Percentiles rank a stretch among this genome's conserved stretches.
Evolutionary conservation across 2,329 filamentous ascomycete genomes (phyloP).

Genomic region (Canariomyces notabilis): DNA sequence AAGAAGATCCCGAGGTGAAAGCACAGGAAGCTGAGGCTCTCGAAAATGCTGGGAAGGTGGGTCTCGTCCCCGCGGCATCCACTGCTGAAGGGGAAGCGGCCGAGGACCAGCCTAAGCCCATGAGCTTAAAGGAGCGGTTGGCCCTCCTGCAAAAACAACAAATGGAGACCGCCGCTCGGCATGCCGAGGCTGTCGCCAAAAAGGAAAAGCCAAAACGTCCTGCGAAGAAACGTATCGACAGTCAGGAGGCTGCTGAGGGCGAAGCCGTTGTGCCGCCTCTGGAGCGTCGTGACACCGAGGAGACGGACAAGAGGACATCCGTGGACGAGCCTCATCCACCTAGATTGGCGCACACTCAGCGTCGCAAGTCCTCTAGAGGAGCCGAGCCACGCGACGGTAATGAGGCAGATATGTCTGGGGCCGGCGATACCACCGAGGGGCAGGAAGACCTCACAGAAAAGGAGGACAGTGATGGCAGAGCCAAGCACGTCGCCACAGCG

Average conservation of each 20-base stretch:
- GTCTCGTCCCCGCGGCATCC: conserved; percentile 43
- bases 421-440: conserved; percentile 59
- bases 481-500: conserved; percentile 32
- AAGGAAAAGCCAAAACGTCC: conserved; percentile 83
- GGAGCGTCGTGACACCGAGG: conserved; percentile 46
- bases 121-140: conserved; percentile 91
- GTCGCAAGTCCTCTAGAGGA: conserved; percentile 49
- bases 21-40: conserved; percentile 61
- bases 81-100: conserved; percentile 49
- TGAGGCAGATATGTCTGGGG: conserved; percentile 60
- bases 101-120: conserved; percentile 84
- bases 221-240: conserved; percentile 62
- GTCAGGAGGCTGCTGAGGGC: conserved; percentile 36
- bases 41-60: conserved; percentile 65
- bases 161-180: conserved; percentile 77
- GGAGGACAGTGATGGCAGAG: conserved; percentile 66
- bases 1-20: conserved; percentile 74
- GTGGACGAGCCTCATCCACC: conserved; percentile 43
- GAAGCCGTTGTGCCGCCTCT: conserved; percentile 33
- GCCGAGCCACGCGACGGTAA: conserved; percentile 53
- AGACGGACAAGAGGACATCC: conserved; percentile 45
- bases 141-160: conserved; percentile 92
- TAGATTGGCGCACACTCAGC: conserved; percentile 39
- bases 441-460: conserved; percentile 59
- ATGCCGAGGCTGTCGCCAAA: conserved; percentile 71